Evolutionary conservation across 345 rosid species (phyloP).

Genomic region (Anastatica hierochuntica): DNA sequence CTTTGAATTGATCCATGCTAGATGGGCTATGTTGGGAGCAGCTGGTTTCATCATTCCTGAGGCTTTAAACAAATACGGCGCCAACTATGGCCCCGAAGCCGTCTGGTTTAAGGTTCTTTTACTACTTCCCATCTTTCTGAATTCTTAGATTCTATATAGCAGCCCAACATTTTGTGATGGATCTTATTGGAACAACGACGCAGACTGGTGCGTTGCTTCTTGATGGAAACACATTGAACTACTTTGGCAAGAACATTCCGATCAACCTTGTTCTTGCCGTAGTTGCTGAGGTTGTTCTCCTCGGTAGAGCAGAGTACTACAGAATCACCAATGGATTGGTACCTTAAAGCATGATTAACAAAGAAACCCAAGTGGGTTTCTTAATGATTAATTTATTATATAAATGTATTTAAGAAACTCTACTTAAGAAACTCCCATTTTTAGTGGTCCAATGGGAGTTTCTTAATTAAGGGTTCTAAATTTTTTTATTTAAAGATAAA

Average conservation of each 20-base stretch:
- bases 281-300: conserved; percentile 71
- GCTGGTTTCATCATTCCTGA: conserved; percentile 94
- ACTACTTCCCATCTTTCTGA: background rate
- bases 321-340: conserved; percentile 91
- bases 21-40: conserved; percentile 99
- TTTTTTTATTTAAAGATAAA: too few relatives aligned
- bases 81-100: conserved; percentile 98
- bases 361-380: too few relatives aligned
- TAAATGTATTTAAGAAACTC: too few relatives aligned
- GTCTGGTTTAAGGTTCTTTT: conserved; percentile 99
- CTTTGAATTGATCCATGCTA: conserved; percentile 77
- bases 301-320: conserved; percentile 97
- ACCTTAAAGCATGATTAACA: too few relatives aligned
- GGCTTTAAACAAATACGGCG: conserved; percentile 92
- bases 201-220: conserved; percentile 97
- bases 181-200: conserved; percentile 6
- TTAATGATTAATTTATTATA: too few relatives aligned
- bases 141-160: background rate
- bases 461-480: too few relatives aligned
- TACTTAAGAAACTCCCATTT: too few relatives aligned
- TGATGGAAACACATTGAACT: conserved; percentile 91
- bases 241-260: conserved; percentile 84
- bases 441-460: too few relatives aligned
- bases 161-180: background rate
- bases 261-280: conserved; percentile 79